phyloP scores from a whole-genome alignment of 257 asterid genomes.

The Petunia axillaris region DNA sequence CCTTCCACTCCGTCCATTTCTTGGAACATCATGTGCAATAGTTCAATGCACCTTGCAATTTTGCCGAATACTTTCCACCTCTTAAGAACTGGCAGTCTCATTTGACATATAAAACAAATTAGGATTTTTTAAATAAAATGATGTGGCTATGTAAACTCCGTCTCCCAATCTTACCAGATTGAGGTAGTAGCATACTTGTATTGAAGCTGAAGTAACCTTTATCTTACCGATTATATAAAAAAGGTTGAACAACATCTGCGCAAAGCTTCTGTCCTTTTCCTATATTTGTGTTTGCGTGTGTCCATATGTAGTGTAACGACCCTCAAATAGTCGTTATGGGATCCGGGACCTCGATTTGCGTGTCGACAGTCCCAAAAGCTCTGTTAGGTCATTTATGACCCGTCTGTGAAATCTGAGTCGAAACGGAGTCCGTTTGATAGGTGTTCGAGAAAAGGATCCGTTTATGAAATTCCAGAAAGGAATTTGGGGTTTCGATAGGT shows the following conservation, averaged over 20 bases:
- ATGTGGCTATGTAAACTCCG: neutral
- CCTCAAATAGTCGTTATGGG: no score
- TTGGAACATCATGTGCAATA: neutral
- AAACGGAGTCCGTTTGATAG: no score
- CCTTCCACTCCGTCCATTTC: neutral
- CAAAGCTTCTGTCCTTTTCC: neutral
- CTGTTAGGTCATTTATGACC: no score
- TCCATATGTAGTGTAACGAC: neutral
- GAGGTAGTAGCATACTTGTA: neutral
- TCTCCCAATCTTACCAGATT: neutral
- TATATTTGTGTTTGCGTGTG: neutral
- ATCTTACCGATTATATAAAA: no score
- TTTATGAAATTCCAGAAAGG: no score
- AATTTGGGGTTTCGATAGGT: no score
- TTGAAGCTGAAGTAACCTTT: neutral
- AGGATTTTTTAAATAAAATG: neutral
- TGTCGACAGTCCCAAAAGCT: no score
- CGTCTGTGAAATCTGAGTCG: no score
- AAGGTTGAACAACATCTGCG: neutral
- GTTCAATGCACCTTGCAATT: neutral
- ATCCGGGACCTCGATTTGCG: no score
- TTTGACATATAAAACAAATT: neutral
- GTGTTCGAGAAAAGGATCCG: no score
- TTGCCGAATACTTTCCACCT: neutral
- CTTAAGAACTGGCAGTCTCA: neutral